Base-by-base conservation (phyloP, 768 basidiomycete species). In the Leccinum variicolor region DNA sequence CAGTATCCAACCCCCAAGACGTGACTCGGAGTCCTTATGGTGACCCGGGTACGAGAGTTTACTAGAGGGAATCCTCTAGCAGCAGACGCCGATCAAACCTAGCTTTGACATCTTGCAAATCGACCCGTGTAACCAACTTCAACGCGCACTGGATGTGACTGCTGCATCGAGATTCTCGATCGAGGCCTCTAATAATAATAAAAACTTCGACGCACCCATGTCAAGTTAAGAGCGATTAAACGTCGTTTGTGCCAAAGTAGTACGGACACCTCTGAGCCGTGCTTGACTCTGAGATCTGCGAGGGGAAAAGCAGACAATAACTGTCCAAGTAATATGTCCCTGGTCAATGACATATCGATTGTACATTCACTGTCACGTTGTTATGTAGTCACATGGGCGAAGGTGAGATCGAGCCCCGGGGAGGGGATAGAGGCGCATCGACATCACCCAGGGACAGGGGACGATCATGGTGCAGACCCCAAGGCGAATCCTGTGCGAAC, bases 401-500 rank as follows among this genome's bases (percentile, higher is more conserved):
- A 60, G 76, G 77, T n/a, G 76, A 68, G 41, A 69, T 83, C 8
- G 66, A 29, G 74, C 5, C 33, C 6, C 6, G 15, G 34, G 15
- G 74, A 79, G 56, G 71, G 65, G 58, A 68, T 76, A 1, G 67
- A 77, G 52, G 74, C 74, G 6, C 62, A 69, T 25, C 67, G 75
- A 47, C 3, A 26, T 48, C 9, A 58, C 66, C 53, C 74, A 59
- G 31, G 43, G 65, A 26, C 39, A 59, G 15, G 70, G 73, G 73
- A 29, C 64, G 75, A 36, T 56, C 70, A 55, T 50, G 63, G 60
- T 50, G 59, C 63, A 6, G 65, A 74, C 45, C 75, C 74, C 1
- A 66, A 73, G 28, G 68, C 68, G 0, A 76, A 84, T 55, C 83
- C 83, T 13, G 64, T 80, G 25, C 73, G 74, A 46, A 80, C 80